Evolutionary conservation across 1,139 yeast species (phyloP), one percentile per base, ranked within the genome.

Genomic region (Blastobotrys aristatus): DNA sequence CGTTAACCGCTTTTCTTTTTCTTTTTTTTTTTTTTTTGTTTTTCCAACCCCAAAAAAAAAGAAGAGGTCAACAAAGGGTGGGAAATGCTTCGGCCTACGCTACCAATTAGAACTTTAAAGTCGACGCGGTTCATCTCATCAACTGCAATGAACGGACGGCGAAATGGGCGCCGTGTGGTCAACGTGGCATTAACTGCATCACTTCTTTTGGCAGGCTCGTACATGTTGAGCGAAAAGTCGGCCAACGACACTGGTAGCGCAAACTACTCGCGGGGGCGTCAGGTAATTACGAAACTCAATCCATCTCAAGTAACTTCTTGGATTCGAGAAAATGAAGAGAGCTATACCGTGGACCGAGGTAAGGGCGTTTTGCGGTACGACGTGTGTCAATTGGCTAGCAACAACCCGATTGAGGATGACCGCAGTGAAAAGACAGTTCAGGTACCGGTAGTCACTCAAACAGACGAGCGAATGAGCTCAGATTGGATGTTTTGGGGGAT

Each of bases 401-500:
- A 92, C 65, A 80, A 84, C 41, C 98, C 98, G 8, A 88, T 90
- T 55, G 99, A 92, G 66, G 98, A 92, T 63, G 96, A 87, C 61
- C 77, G 95, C 53, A 80, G 92, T 1, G 97, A 90, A 63, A 84
- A 84, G 55, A 80, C 89, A 38, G 83, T 90, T 11, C 89, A 87
- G 52, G 88, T 88, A 0, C 95, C 95, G 3, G 72, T 82, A 18
- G 57, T 65, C n/a, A 54, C 58, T 11, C 56, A 57, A 6, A 49
- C 47, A 4, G 64, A 57, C 33, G 53, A 47, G 20, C 53, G 56
- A 22, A 43, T 79, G 2, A 73, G 77, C 40, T 76, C 94, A 0
- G 97, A 90, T 65, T 84, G 97, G 86, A 84, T 86, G 79, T 88
- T 92, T 62, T 94, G 95, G 76, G 96, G 97, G 2, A 79, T 94